These are phyloP conservation scores for Aspergillus amoenus DNA, from an alignment of 2,329 filamentous ascomycete species.

Conservation along the genomic window DNA sequence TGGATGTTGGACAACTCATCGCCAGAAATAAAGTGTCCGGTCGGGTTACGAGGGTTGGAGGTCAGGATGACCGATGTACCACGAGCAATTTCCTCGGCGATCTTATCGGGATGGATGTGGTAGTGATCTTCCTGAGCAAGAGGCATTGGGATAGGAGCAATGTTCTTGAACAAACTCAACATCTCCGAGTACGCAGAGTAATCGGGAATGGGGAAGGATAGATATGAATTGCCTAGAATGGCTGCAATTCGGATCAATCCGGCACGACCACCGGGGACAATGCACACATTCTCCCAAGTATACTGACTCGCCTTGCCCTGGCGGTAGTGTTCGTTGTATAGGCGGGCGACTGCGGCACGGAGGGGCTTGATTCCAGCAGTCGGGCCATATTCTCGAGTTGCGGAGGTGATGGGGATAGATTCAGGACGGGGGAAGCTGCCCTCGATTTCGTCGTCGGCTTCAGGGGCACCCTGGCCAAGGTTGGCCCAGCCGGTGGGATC, in stretches of 20 bases:
- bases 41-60: slow-evolving; percentile 93
- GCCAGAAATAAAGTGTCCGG: slow-evolving; percentile 80
- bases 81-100: slow-evolving; percentile 84
- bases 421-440: slow-evolving; percentile 83
- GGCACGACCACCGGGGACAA: slow-evolving; percentile 89
- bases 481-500: slow-evolving; percentile 86
- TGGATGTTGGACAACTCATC: slow-evolving; percentile 87
- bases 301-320: slow-evolving; percentile 86
- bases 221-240: slow-evolving; percentile 85
- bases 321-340: slow-evolving; percentile 93
- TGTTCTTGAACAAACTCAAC: slow-evolving; percentile 92
- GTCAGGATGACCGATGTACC: slow-evolving; percentile 87
- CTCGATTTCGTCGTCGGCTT: slow-evolving; percentile 89
- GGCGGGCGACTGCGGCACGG: slow-evolving; percentile 79
- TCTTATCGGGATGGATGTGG: slow-evolving; percentile 90
- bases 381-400: slow-evolving; percentile 84
- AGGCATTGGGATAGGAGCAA: slow-evolving; percentile 82
- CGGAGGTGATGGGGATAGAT: slow-evolving; percentile 73
- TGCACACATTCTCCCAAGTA: slow-evolving; percentile 96
- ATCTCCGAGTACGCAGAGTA: slow-evolving; percentile 99
- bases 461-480: slow-evolving; percentile 87
- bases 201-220: slow-evolving; percentile 92
- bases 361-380: slow-evolving; percentile 92
- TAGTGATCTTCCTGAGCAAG: slow-evolving; percentile 83
- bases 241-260: slow-evolving; percentile 93